phyloP scores from a whole-genome alignment of 1,284 basidiomycete genomes.

The Mycosarcoma mackinlayi region DNA sequence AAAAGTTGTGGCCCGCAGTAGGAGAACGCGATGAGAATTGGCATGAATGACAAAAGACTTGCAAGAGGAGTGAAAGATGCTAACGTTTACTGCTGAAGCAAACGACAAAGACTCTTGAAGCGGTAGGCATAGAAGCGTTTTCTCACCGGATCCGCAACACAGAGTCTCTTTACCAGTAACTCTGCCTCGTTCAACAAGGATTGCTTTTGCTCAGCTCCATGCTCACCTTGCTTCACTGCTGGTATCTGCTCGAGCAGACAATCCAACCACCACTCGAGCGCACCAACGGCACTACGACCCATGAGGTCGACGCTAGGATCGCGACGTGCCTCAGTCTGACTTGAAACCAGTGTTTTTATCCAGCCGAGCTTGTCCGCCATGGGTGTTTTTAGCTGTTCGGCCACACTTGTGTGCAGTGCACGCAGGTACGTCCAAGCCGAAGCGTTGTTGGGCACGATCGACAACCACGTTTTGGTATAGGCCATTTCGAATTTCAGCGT shows the following conservation, averaged over 20 bases:
- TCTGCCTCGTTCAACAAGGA: slow-evolving; percentile 20
- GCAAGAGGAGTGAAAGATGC: neutral
- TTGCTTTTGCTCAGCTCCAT: neutral
- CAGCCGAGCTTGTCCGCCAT: slow-evolving; percentile 4
- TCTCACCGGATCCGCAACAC: slow-evolving; percentile 49
- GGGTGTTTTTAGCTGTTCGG: neutral
- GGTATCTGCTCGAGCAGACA: slow-evolving; percentile 6
- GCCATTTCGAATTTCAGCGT: slow-evolving; percentile 32
- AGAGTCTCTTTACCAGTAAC: slow-evolving; percentile 27
- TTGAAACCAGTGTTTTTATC: slow-evolving; percentile 29
- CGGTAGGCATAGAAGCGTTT: slow-evolving; percentile 47
- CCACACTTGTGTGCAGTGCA: slow-evolving; percentile 28
- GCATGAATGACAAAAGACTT: neutral
- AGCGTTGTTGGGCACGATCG: slow-evolving; percentile 55
- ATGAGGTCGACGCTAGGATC: slow-evolving; percentile 40
- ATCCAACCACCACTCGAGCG: slow-evolving; percentile 63
- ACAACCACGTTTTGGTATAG: slow-evolving; percentile 41
- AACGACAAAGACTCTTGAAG: slow-evolving; percentile 19
- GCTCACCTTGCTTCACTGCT: no score
- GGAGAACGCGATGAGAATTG: neutral
- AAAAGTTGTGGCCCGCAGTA: no score
- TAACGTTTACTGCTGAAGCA: neutral
- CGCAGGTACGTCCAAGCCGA: slow-evolving; percentile 64
- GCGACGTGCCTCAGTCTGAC: slow-evolving; percentile 21
- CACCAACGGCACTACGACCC: slow-evolving; percentile 33